Evolutionary conservation across 768 basidiomycete species (phyloP).

Genomic region (Gloeostereum incarnatum): DNA sequence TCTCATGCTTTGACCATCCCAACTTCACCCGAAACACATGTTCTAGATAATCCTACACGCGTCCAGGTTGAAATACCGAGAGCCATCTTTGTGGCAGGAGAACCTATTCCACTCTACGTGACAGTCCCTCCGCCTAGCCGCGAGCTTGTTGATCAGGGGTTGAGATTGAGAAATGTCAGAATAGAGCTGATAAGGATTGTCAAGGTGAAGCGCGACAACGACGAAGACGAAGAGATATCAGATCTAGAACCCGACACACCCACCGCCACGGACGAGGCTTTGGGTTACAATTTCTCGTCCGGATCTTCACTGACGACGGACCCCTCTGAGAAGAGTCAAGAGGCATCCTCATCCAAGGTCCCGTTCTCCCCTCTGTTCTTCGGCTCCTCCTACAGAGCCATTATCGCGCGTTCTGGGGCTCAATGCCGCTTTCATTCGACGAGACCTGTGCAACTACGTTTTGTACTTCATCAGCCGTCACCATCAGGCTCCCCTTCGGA

Average conservation of each 20-base stretch:
- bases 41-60: slow-evolving; percentile 51
- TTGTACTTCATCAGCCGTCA: slow-evolving; percentile 65
- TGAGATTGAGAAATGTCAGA: slow-evolving; percentile 73
- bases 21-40: slow-evolving; percentile 49
- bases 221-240: slow-evolving; percentile 24
- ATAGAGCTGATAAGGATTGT: slow-evolving; percentile 69
- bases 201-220: slow-evolving; percentile 37
- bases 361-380: slow-evolving; percentile 27
- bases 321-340: slow-evolving; percentile 17
- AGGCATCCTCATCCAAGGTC: slow-evolving; percentile 27
- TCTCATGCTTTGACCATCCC: slow-evolving; percentile 50
- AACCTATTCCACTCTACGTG: slow-evolving; percentile 71
- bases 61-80: slow-evolving; percentile 67
- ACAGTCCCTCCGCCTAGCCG: slow-evolving; percentile 69
- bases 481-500: slow-evolving; percentile 40
- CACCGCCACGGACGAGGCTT: slow-evolving; percentile 11
- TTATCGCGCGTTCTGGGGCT: slow-evolving; percentile 81
- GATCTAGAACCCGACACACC: slow-evolving; percentile 20
- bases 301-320: slow-evolving; percentile 23
- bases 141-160: slow-evolving; percentile 56
- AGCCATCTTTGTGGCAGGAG: slow-evolving; percentile 60
- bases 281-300: slow-evolving; percentile 9
- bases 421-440: slow-evolving; percentile 84
- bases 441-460: slow-evolving; percentile 64
- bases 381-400: slow-evolving; percentile 35